Conservation (phyloP, 225 moss, liverwort and hornwort species). For the Neckera pumila region DNA sequence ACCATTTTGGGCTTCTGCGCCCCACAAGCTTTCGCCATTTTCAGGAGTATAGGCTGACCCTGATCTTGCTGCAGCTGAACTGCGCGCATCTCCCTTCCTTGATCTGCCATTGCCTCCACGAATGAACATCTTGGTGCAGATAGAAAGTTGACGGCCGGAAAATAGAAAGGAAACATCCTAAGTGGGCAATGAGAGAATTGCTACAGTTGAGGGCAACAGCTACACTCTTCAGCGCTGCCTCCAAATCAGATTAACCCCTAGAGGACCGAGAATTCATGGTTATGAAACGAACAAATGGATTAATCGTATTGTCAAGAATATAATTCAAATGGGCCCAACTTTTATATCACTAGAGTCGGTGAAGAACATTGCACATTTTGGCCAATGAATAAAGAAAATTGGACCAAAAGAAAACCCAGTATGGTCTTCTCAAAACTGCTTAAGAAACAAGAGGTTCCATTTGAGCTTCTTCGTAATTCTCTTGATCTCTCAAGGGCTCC, state of each 20-base stretch:
- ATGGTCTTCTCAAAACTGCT: background rate
- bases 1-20: slow-evolving; percentile 48
- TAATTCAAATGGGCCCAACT: background rate
- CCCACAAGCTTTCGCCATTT: slow-evolving; percentile 28
- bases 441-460: background rate
- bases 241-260: background rate
- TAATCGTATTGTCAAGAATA: background rate
- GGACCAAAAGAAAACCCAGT: background rate
- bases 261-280: background rate
- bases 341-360: background rate
- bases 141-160: background rate
- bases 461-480: background rate
- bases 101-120: slow-evolving; percentile 23
- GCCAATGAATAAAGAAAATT: background rate
- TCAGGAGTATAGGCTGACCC: slow-evolving; percentile 21
- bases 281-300: background rate
- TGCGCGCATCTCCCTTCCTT: slow-evolving; percentile 64
- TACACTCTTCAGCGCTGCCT: background rate
- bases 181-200: background rate
- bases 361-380: background rate
- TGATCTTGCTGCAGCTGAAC: slow-evolving; percentile 46
- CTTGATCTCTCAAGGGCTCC: background rate
- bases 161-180: background rate
- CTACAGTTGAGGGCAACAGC: background rate
- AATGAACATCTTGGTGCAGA: background rate